Base-by-base conservation (phyloP, 2,329 filamentous ascomycete species). In the Colletotrichum melonis region DNA sequence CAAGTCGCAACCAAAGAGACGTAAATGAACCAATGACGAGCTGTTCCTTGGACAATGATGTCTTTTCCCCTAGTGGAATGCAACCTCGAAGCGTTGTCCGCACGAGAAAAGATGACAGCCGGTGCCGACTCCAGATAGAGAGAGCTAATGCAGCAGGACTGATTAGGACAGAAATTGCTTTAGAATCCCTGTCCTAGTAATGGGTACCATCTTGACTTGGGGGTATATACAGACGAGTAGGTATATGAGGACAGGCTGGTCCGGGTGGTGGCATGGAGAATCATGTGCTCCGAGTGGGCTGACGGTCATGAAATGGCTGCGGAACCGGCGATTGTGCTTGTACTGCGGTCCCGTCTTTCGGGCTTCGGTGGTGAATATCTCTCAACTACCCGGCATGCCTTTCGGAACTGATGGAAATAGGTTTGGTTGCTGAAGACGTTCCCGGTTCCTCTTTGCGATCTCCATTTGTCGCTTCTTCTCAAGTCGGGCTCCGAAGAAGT, bases 391-490 rank as follows among this genome's bases (percentile, higher is more conserved):
- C 0, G 88, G 88, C 8, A 85, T 78, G 54, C 89, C 89, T 64
- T 90, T 93, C 2, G 96, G 96, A 1, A 97, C 95, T 55, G 94
- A 93, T 1, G 97, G 97, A 79, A 98, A 98, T 72, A 93, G 90
- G 30, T 88, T 90, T 1, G 95, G 94, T 79, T 95, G 93, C 75
- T 90, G 92, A 73, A 97, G 82, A 57, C 95, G 90, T 81, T 98
- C 94, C 56, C 92, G 91, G 79, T 96, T 97, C 65, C 93, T 88
- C 82, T 92, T 97, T 12, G 95, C 93, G 67, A 92, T 87, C 79
- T 97, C 94, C n/a, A 90, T 89, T 81, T 94, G 93, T 56, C 92
- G 89, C 79, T 95, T 92, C 80, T 93, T 93, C 80, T 95, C 91
- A 63, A 98, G 81, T 19, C 97, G 91, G 85, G 95, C 94, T 77